These are phyloP conservation scores for Candida fluviatilis DNA, from an alignment of 805 yeast species.

Conservation along the genomic window DNA sequence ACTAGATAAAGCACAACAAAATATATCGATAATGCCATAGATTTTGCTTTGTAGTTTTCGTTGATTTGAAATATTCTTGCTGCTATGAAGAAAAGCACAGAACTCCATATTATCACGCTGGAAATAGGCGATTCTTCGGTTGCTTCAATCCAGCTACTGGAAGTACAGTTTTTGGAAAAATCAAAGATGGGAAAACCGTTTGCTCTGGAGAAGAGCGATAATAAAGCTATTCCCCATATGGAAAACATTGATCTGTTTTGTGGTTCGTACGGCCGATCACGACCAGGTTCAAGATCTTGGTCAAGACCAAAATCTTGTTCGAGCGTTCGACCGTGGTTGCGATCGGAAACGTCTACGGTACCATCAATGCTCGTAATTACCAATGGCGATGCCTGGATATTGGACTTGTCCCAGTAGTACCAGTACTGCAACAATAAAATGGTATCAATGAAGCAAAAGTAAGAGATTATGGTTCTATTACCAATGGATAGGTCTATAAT, in stretches of 20 bases:
- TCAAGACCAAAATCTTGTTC: too few species aligned
- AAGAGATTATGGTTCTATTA: slow-evolving; percentile 48
- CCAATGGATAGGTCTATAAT: slow-evolving; percentile 2
- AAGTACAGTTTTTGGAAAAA: neutral
- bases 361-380: too few species aligned
- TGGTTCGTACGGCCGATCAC: neutral
- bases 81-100: slow-evolving; percentile 26
- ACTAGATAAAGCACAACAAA: slow-evolving; percentile 33
- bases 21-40: slow-evolving; percentile 35
- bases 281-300: too few species aligned
- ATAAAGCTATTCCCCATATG: neutral
- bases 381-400: neutral
- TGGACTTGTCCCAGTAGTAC: slow-evolving; percentile 50
- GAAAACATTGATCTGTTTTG: neutral
- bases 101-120: neutral
- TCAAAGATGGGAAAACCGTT: neutral
- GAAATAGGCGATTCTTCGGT: neutral
- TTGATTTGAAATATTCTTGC: slow-evolving; percentile 35
- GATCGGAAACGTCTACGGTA: neutral
- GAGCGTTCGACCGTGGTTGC: neutral
- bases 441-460: slow-evolving; percentile 70
- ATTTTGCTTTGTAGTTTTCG: slow-evolving; percentile 23
- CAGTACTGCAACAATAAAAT: slow-evolving; percentile 67
- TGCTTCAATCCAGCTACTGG: neutral
- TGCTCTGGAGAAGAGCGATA: neutral